Base-by-base conservation (phyloP, 208 protist species). In the Wallacemonas rigidus region DNA sequence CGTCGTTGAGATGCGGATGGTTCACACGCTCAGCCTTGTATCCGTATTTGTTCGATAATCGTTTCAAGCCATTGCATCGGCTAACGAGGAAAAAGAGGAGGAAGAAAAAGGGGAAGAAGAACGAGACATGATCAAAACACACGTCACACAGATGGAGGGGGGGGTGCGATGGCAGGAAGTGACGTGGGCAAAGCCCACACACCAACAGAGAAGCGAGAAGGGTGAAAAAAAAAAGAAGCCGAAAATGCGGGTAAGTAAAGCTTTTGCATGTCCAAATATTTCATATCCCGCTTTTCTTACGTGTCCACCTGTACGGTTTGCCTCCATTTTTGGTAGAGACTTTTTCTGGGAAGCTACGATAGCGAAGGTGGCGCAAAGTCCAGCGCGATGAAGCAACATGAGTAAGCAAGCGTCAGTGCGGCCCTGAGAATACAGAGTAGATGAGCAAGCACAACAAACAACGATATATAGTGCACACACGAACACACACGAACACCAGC, bases 221-320 rank as follows among this genome's bases (percentile, higher is more conserved):
- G 14, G 15, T 39, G 54, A 55, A 8, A 58, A 67, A 55, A 45
- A 79, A 76, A 62, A 79, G 55, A 86, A 68, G 60, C 14, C 39
- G n/a, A 70, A 73, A 17, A 65, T n/a, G n/a, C 56, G n/a, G 56
- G 56, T 67, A 72, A 57, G 51, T 65, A 76, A 55, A 71, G 35
- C 39, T 54, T 11, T 26, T 50, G 6, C 26, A 26, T 26, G 26
- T 26, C 26, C 26, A 26, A 26, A 26, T 26, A 26, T 26, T 26
- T 26, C 26, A 26, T 26, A 26, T 26, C 26, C 26, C 26, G 26
- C 26, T 26, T 26, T 26, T 26, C 26, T 26, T 26, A 26, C 26
- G 26, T 26, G 26, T 26, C 26, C 26, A 26, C 26, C 26, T 26
- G 26, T 26, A 26, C 26, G 26, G 26, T 26, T 26, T 26, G 26